Evolutionary conservation across 768 basidiomycete species (phyloP), one percentile per base, ranked within the genome.

Genomic region (Termitomyces sp.): DNA sequence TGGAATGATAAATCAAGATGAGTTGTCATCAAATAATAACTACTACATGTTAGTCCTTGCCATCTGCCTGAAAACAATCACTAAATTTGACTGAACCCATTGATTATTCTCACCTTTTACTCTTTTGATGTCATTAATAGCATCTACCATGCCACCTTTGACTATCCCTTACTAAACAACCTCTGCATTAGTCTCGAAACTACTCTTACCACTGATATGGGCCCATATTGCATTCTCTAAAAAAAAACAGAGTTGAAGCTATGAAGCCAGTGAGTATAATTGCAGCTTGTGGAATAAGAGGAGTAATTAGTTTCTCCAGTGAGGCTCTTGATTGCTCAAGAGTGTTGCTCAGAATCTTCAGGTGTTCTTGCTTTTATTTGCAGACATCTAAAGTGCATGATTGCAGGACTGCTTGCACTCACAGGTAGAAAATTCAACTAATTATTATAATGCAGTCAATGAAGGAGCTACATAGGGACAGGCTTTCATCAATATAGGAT

Each of bases 211-310:
- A 10, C 37, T 66, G 8, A 44, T 67, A 58, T 72, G 59, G 1
- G 84, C 77, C 89, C 88, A 91, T 12, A 81, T 68, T 0, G 85
- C 82, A 47, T 92, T 88, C 66, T 91, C 88, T 10, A 91, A 74
- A 27, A 91, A n/a, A 78, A 65, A 81, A 82, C 1, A 80, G 53
- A 10, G 78, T 74, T 1, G 86, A 81, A 0, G 86, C 74, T 32
- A 82, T 61, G 45, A 81, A 76, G 1, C 84, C 86, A 32, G 85
- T 72, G 3, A 89, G 73, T 62, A 84, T 77, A 26, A 92, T 72
- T 2, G 83, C 80, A 0, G 85, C 80, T 3, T 84, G 82, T 0
- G 83, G 75, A 16, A 86, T 65, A 1, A 87, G 70, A 9, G 82
- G 76, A 0, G 79, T 69, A 12, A 79, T 70, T 2, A 78, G 76